These are phyloP conservation scores for Hyaloscypha bicolor DNA, from an alignment of 495 filamentous ascomycete genomes.

Conservation along the genomic window DNA sequence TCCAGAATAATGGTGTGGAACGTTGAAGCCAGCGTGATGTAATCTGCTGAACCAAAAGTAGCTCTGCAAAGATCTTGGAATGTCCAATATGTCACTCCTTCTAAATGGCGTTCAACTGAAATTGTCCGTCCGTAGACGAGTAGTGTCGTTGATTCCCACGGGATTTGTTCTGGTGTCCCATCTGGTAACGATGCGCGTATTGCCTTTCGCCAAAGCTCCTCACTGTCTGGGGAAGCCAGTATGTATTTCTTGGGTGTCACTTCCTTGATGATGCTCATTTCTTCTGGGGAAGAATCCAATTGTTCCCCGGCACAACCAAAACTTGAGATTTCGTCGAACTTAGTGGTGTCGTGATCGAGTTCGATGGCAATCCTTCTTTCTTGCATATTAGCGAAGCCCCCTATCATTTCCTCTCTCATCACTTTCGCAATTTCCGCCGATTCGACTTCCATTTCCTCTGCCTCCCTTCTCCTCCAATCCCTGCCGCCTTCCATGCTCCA, in stretches of 20 bases:
- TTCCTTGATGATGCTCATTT: conserved; percentile 1
- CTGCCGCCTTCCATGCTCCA: conserved; percentile 70
- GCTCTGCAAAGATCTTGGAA: conserved; percentile 60
- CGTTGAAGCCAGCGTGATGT: conserved; percentile 68
- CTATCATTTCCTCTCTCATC: conserved; percentile 10
- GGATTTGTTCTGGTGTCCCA: conserved; percentile 20
- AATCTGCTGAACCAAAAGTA: conserved; percentile 68
- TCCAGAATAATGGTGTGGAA: conserved; percentile 70
- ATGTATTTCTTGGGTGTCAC: conserved; percentile 22
- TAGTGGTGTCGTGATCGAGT: no score
- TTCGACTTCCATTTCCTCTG: conserved; percentile 22
- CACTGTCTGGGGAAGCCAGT: conserved; percentile 18
- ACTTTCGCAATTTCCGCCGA: conserved; percentile 22
- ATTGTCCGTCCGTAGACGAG: conserved; percentile 63
- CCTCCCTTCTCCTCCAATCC: conserved; percentile 64
- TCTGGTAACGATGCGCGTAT: conserved; percentile 25
- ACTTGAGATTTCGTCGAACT: background rate
- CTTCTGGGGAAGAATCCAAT: background rate
- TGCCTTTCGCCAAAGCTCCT: conserved; percentile 12
- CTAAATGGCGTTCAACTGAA: conserved; percentile 48
- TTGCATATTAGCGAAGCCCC: conserved; percentile 4
- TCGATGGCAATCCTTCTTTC: background rate
- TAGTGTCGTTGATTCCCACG: conserved; percentile 52
- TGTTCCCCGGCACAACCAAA: background rate
- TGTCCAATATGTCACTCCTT: conserved; percentile 54